Evolutionary conservation across 169 alveolate genomes (phyloP), one percentile per base, ranked within the genome.

Genomic region (Cryptosporidium ubiquitum): DNA sequence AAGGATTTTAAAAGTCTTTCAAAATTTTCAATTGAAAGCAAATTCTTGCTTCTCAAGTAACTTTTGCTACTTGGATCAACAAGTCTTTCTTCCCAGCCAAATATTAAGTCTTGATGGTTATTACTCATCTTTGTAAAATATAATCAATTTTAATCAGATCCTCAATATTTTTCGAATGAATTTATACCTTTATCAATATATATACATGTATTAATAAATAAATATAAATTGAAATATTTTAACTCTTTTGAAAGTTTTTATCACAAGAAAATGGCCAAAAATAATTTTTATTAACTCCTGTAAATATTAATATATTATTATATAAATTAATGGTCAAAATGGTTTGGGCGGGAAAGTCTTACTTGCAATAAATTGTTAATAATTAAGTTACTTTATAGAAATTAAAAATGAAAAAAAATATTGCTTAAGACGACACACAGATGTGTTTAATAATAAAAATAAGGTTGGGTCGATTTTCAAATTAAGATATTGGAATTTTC

Each of bases 11-110:
- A 26, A 4, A 79, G 75, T 79, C 79, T 55, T 35, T 55, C 74
- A 42, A 79, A 79, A 1, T 12, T 20, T 37, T 79, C 79, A 29
- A 29, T 18, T 16, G 74, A 5, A 20, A 44, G 23, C 20, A 42
- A n/a, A 7, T 79, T 29, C 26, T 29, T 58, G 23, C 70, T 58
- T 16, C 23, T 64, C 29, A 40, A 40, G 39, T 64, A 61, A 16
- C 40, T 66, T 12, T 58, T 29, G 29, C 33, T 31, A 23, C 40
- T 35, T 33, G 64, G 68, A 14, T 31, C 35, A n/a, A 64, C 61
- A 16, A 79, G 68, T 57, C 74, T 79, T 40, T 79, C 73, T 58
- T 79, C 89, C 89, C 89, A 79, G 16, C 18, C 5, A 14, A 52
- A 37, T 31, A 73, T 10, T 31, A 58, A n/a, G 14, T 51, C 52